Base-by-base conservation (phyloP, 306 rosid species). In the Vicia villosa region DNA sequence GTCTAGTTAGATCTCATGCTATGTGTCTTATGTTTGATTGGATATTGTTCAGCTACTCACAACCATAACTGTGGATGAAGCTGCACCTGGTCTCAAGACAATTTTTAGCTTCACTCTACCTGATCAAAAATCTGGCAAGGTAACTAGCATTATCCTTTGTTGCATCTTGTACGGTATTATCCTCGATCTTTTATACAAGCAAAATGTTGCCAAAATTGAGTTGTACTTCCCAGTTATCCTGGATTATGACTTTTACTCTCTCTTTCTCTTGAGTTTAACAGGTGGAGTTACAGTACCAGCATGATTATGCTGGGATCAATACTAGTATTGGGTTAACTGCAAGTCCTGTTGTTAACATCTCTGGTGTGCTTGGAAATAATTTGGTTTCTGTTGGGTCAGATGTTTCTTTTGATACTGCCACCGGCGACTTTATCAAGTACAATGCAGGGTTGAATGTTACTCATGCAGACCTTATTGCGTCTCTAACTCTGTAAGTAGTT, bases 41-140 rank as follows among this genome's bases (percentile, higher is more conserved):
- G 77, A 57, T 79, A 36, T 63, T 57, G 15, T 81, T 77, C 77
- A 94, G 97, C 84, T 94, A 26, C 87, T 69, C 36, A 84, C 97
- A 51, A 94, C 94, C 36, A 42, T 94, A 69, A 94, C 98, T n/a
- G 80, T 86, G 79, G 96, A 94, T 58, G 98, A 94, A 66, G 88
- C 92, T 14, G 96, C 96, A 42, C 96, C 96, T 76, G 98, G 97
- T 60, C 82, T 94, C 50, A 94, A 94, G 86, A 55, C 97, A 34
- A 90, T 88, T 76, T 83, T 94, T 43, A 90, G 97, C 81, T 88
- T 94, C 40, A 83, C 81, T 69, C 83, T 81, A 62, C 96, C 98
- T 30, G 96, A 93, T 63, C 97, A 93, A 84, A 90, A 84, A 77
- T 90, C 97, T 74, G 98, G 90, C 70, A 93, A 86, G 96, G 98